Conservation (phyloP, 345 rosid genomes). For the Aethionema arabicum region DNA sequence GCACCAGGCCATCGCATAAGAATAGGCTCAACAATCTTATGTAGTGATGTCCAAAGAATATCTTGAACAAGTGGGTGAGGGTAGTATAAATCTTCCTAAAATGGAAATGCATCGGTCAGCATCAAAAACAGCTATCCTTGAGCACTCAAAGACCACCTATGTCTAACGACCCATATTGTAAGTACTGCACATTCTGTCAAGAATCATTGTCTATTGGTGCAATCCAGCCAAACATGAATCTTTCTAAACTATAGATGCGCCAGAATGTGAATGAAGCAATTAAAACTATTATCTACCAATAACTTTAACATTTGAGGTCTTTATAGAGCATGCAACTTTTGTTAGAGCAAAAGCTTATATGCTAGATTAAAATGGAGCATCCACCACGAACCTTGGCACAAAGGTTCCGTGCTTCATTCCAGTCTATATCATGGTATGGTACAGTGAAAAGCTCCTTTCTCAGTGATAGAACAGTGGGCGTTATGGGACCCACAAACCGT, state of each 20-base stretch:
- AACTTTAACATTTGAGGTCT: not conserved
- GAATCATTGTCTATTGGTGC: not conserved
- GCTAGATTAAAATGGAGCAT: constrained; percentile 13
- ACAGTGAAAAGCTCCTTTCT: constrained; percentile 79
- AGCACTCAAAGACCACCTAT: constrained; percentile 6
- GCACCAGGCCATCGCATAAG: constrained; percentile 88
- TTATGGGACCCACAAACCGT: constrained; percentile 94
- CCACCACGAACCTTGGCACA: constrained; percentile 83
- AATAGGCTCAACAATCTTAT: constrained; percentile 72
- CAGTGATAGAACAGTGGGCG: constrained; percentile 75
- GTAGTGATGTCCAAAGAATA: constrained; percentile 74
- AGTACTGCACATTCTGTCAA: constrained; percentile 5
- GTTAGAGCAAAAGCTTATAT: constrained; percentile 1
- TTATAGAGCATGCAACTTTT: constrained; percentile 14
- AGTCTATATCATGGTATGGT: constrained; percentile 85
- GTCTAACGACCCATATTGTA: not conserved
- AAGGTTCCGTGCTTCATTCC: constrained; percentile 78
- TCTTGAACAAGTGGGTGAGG: constrained; percentile 92
- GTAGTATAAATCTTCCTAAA: constrained; percentile 94
- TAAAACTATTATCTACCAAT: not conserved
- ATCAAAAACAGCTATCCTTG: constrained; percentile 17
- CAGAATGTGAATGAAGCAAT: not conserved
- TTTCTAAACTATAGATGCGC: not conserved
- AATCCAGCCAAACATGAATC: constrained; percentile 15
- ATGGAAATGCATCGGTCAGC: constrained; percentile 30